Conservation (phyloP, 1,284 basidiomycete species). For the Caloboletus firmus region DNA sequence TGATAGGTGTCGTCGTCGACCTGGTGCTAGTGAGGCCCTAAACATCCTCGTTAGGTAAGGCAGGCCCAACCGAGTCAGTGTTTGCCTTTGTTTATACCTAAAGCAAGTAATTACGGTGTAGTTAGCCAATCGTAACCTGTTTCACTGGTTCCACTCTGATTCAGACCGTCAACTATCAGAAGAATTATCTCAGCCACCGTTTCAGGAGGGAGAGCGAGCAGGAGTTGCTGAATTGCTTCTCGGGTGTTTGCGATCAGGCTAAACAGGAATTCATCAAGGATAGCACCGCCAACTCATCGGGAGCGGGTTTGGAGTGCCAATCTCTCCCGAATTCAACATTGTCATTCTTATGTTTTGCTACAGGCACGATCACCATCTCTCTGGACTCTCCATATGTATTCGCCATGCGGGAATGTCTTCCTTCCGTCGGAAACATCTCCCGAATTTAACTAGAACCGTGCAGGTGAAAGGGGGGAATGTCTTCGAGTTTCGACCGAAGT, state of each 20-base stretch:
- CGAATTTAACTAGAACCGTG: background rate
- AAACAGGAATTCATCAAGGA: background rate
- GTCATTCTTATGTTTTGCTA: background rate
- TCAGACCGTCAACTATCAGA: no score
- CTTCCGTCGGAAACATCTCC: background rate
- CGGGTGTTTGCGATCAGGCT: background rate
- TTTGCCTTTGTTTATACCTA: no score
- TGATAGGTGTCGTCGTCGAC: background rate
- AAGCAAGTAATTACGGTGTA: no score
- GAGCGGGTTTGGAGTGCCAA: no score
- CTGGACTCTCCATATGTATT: background rate
- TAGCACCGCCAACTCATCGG: background rate
- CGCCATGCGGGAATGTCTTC: background rate
- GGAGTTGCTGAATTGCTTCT: background rate
- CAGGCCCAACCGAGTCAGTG: no score
- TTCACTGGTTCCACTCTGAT: no score
- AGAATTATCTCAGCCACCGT: no score
- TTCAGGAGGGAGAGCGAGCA: no score
- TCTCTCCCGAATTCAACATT: no score
- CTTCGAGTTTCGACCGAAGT: background rate
- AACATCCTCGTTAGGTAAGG: slow-evolving; percentile 9
- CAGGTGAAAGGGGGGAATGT: background rate
- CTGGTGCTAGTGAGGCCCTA: no score
- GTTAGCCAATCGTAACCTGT: no score
- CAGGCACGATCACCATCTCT: background rate